Base-by-base conservation (phyloP, 1,284 basidiomycete species). In the Microstroma glucosiphilum region DNA sequence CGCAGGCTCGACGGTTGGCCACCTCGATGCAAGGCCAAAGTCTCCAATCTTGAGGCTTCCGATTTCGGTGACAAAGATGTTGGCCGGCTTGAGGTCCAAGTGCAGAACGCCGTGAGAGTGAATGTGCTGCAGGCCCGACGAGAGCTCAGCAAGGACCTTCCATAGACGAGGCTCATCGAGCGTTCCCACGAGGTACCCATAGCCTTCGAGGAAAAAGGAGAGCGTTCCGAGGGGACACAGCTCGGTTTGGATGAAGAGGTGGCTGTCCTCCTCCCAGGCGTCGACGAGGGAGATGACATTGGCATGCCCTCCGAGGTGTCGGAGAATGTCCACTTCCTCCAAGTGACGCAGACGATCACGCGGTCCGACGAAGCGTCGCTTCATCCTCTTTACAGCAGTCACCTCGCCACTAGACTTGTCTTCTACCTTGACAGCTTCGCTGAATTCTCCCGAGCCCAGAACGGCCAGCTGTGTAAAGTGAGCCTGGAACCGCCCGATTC, bases 11-110 rank as follows among this genome's bases (percentile, higher is more conserved):
- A 66, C 65, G 17, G 67, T 65, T 0, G 77, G 77, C 77, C 77
- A 79, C 37, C 77, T 63, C 8, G 73, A 72, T 1, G 77, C 77
- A 70, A 79, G 69, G n/a, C 96, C 96, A 83, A 98, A 98, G 81
- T 99, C 96, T 15, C 92, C 92, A 77, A 99, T 93, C 83, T 93
- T 96, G 82, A 99, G 89, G 30, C 89, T 86, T 6, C 94, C 94
- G 63, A 89, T 86, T 25, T 85, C 84, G 2, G 91, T 92, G 70
- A 98, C 85, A 77, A 99, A 92, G 61, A 99, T 88, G 78, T 99
- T 99, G 61, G 91, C 93, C 13, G 96, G 96, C 82, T 98, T 99
- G 71, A 99, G 83, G 81, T 99, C 96, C 61, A 99, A 86, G 82
- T 99, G 96, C 60, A 98, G 89, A 57, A 97, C 88, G 59, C 89